Base-by-base conservation (phyloP, 2,329 filamentous ascomycete genomes). In the Acrodontium crateriforme region DNA sequence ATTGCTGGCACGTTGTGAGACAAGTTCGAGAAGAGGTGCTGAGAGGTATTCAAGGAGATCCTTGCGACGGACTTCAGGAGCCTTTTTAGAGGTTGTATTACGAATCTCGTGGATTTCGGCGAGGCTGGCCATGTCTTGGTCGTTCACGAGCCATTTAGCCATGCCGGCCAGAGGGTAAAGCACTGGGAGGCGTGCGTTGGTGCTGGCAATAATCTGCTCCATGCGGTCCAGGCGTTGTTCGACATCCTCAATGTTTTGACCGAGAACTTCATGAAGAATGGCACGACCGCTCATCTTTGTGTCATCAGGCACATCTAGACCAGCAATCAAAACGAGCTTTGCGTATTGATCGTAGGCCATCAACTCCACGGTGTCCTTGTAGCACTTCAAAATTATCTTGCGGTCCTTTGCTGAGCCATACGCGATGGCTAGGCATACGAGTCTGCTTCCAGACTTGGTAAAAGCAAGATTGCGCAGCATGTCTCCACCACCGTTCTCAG, bases 381-480 rank as follows among this genome's bases (percentile, higher is more conserved):
- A 94, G 28, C 77, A 77, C 56, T 78, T 83, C 27, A 95, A 62
- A 32, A 98, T 74, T 34, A 79, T 67, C 57, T 93, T 92, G 44
- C 89, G 75, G 56, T 95, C 87, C 60, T 98, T 98, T 39, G 89
- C 84, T 29, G 66, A 75, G 32, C 84, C 83, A 47, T 92, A 69
- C 7, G 89, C 85, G 20, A 98, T 62, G 21, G 82, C 69, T 23
- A 93, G 64, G 47, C 75, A 87, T 31, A 84, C 77, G 9, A 98
- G 65, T 18, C 80, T 71, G 24, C 84, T 74, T 5, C 89, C 89
- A 6, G 82, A 83, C 52, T 78, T 79, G 23, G 89, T 98, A 57
- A 98, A 98, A 5, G 85, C 85, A 61, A 98, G 70, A 54, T 95
- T 95, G 64, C 93, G 92, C 39, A 89, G 67, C 37, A 94, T 58